These are phyloP conservation scores for Phytophthora sp. DNA, from an alignment of 352 stramenopile genomes.

Conservation along the genomic window DNA sequence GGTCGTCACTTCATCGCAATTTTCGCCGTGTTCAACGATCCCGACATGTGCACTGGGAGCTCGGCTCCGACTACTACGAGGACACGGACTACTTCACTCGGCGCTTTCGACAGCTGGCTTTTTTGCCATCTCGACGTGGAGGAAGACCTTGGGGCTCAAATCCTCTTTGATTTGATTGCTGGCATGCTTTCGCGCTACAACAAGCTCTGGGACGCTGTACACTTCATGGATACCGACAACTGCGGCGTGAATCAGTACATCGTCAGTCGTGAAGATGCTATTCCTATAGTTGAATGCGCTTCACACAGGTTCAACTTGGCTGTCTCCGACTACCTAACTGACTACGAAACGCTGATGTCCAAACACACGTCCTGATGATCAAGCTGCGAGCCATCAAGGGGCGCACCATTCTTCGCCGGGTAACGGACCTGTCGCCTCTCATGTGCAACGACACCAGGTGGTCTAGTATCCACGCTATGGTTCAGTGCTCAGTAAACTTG, in stretches of 20 bases:
- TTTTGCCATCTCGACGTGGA: not conserved
- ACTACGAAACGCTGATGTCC: no score
- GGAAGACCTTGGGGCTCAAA: not conserved
- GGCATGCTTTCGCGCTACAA: not conserved
- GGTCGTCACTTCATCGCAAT: constrained; percentile 25
- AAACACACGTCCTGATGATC: no score
- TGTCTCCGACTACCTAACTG: constrained; percentile 12
- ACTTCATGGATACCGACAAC: constrained; percentile 7
- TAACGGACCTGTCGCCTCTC: no score
- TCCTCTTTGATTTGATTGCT: not conserved
- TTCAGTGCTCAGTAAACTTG: no score
- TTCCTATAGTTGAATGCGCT: not conserved
- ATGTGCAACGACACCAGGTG: no score
- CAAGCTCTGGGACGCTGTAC: not conserved
- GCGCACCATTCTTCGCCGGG: no score
- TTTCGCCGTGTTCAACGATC: constrained; percentile 25
- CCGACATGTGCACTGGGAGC: not conserved
- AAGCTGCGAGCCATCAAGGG: no score
- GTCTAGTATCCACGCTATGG: no score
- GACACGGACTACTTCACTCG: constrained; percentile 21
- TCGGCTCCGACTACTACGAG: constrained; percentile 19
- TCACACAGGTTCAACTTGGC: no score
- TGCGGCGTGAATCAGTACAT: constrained; percentile 24
- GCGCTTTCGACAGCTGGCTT: constrained; percentile 13
- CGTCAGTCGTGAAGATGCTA: constrained; percentile 17